Evolutionary conservation across 768 basidiomycete species (phyloP), one percentile per base, ranked within the genome.

Genomic region (Fomitopsis serialis): DNA sequence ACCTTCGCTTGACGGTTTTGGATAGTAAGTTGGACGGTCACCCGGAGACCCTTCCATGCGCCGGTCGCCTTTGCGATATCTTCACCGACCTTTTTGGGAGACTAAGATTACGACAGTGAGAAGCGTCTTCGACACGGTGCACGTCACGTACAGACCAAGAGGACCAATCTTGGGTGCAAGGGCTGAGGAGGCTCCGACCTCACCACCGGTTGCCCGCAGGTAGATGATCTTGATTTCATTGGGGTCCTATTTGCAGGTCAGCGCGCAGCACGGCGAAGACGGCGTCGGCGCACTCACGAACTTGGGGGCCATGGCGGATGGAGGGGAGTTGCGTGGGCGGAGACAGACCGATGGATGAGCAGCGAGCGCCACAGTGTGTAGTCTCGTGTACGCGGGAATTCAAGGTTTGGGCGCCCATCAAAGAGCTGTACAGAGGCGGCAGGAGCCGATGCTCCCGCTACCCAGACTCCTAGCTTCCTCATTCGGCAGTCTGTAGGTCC

Each of bases 71-170:
- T 99, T 65, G 97, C 97, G 70, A 99, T 99, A 76, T 99, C 97
- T 92, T 99, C 97, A 76, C 97, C 97, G 74, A 99, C 97, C 79
- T 98, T 98, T 80, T 99, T 99, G 64, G 97, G 97, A 54, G 97
- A 98, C 97, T 98, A 63, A 47, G 29, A 22, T 1, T 21, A 22
- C 19, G 37, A 55, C n/a, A 35, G 10, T 36, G 25, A 50, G 24
- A 19, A 32, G 48, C 17, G 48, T 34, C 32, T 68, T 53, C 19
- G 27, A 6, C 24, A 21, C 17, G 9, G 12, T 8, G n/a, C 15
- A 40, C 4, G n/a, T 37, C 35, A 61, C 94, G 66, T 70, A 98
- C 96, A 99, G 78, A 89, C 96, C 96, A 61, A 99, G 86, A 77
- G 97, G 97, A 84, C 97, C 97, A 71, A 99, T 98, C 85, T 99